phyloP scores from a whole-genome alignment of 495 filamentous ascomycete genomes.

The Podospora didyma region DNA sequence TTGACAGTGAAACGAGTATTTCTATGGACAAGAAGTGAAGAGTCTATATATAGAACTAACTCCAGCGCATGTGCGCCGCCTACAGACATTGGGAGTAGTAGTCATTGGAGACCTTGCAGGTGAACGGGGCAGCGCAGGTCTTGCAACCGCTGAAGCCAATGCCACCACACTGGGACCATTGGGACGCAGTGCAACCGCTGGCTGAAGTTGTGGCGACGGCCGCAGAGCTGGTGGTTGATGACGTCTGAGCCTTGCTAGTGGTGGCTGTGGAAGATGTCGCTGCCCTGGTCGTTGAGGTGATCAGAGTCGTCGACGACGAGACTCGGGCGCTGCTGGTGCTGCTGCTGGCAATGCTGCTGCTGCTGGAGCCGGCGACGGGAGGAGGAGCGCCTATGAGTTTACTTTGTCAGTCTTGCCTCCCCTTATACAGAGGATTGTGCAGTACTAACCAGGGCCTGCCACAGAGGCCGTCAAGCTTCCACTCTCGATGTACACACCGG shows the following conservation, averaged over 20 bases:
- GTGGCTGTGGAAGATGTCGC: constrained; percentile 12
- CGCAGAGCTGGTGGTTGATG: constrained; percentile 18
- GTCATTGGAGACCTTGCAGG: constrained; percentile 36
- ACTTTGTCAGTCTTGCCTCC: neutral
- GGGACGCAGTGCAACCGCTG: constrained; percentile 22
- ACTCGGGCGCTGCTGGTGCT: neutral
- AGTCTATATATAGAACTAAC: neutral
- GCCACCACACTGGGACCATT: constrained; percentile 44
- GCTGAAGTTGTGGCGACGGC: constrained; percentile 9
- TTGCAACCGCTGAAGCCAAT: constrained; percentile 37
- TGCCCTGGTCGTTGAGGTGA: constrained; percentile 10
- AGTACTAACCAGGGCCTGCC: constrained; percentile 23
- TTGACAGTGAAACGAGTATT: no score
- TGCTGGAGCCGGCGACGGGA: neutral
- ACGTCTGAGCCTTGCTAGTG: constrained; percentile 4
- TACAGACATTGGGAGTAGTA: constrained; percentile 41
- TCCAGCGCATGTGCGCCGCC: neutral
- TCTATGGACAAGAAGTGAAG: constrained; percentile 18
- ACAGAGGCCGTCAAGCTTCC: constrained; percentile 54
- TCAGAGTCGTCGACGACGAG: constrained; percentile 16
- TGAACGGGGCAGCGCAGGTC: constrained; percentile 31
- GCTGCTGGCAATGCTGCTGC: constrained; percentile 8
- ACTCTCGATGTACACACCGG: constrained; percentile 69
- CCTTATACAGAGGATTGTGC: neutral
- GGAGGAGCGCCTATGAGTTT: constrained; percentile 8